Conservation (phyloP, 768 basidiomycete species). For the Coprinopsis sp. region DNA sequence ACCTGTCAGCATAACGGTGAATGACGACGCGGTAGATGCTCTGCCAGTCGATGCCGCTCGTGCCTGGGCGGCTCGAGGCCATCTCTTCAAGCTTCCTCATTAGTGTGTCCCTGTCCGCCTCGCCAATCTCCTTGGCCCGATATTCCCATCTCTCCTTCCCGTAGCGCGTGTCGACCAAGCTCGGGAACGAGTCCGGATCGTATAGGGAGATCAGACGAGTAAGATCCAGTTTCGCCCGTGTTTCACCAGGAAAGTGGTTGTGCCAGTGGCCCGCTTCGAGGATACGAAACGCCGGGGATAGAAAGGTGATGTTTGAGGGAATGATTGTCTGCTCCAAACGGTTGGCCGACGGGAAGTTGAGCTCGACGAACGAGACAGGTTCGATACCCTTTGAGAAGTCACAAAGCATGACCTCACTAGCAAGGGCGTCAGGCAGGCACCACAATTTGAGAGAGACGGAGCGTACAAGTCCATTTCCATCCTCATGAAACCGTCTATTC, state of each 20-base stretch:
- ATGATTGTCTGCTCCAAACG: too few relatives aligned
- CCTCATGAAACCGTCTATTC: slow-evolving; percentile 46
- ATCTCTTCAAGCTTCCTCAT: slow-evolving; percentile 22
- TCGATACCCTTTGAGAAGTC: slow-evolving; percentile 38
- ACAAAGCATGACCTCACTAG: slow-evolving; percentile 45
- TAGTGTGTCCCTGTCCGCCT: slow-evolving; percentile 22
- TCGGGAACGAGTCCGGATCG: slow-evolving; percentile 33
- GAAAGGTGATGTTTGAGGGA: too few relatives aligned
- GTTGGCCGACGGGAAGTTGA: too few relatives aligned
- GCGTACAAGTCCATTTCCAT: slow-evolving; percentile 50
- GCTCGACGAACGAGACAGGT: slow-evolving; percentile 33
- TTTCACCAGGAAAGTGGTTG: slow-evolving; percentile 38
- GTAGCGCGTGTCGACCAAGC: slow-evolving; percentile 26
- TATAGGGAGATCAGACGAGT: slow-evolving; percentile 39
- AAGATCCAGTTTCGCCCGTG: slow-evolving; percentile 38
- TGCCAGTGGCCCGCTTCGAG: slow-evolving; percentile 38
- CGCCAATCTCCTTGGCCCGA: slow-evolving; percentile 26
- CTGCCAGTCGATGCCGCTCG: slow-evolving; percentile 40
- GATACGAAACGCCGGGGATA: too few relatives aligned
- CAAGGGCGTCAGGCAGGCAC: background rate
- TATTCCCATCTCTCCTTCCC: slow-evolving; percentile 31
- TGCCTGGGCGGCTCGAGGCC: slow-evolving; percentile 13
- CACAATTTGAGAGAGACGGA: background rate
- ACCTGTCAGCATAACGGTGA: slow-evolving; percentile 9
- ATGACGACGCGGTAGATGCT: slow-evolving; percentile 20